Conservation (phyloP, 768 basidiomycete genomes). For the Trametes cingulata region DNA sequence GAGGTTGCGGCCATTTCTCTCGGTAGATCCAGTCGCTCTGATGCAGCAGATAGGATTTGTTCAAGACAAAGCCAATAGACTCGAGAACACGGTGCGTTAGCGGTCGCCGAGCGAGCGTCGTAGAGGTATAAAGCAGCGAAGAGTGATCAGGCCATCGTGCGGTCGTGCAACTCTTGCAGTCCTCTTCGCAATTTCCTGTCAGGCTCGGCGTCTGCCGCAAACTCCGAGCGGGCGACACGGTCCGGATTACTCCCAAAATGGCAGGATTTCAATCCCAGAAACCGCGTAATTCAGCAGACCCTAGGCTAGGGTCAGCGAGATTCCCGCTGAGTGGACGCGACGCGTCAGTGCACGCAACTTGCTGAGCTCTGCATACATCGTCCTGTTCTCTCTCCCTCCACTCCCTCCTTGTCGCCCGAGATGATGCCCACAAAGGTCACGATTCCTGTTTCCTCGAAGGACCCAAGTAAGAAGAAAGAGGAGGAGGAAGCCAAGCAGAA, state of each 20-base stretch:
- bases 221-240: neutral
- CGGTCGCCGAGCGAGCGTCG: neutral
- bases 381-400: constrained; percentile 12
- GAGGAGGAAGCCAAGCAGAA: constrained; percentile 52
- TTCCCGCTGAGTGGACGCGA: constrained; percentile 20
- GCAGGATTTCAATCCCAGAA: neutral
- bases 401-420: neutral
- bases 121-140: constrained; percentile 2
- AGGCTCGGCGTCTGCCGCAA: neutral
- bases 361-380: constrained; percentile 2
- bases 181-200: constrained; percentile 4
- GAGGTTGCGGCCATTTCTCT: constrained; percentile 4
- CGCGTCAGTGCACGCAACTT: constrained; percentile 19
- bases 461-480: constrained; percentile 73
- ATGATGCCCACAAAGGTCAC: constrained; percentile 56
- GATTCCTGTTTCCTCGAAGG: constrained; percentile 68
- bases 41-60: too few relatives aligned
- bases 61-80: neutral
- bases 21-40: neutral
- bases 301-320: constrained; percentile 5
- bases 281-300: constrained; percentile 17
- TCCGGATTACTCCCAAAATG: neutral
- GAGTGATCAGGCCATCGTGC: constrained; percentile 17
- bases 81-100: neutral
- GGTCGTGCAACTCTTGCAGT: constrained; percentile 10